These are phyloP conservation scores for Lipomyces chichibuensis DNA, from an alignment of 805 yeast genomes.

Conservation along the genomic window DNA sequence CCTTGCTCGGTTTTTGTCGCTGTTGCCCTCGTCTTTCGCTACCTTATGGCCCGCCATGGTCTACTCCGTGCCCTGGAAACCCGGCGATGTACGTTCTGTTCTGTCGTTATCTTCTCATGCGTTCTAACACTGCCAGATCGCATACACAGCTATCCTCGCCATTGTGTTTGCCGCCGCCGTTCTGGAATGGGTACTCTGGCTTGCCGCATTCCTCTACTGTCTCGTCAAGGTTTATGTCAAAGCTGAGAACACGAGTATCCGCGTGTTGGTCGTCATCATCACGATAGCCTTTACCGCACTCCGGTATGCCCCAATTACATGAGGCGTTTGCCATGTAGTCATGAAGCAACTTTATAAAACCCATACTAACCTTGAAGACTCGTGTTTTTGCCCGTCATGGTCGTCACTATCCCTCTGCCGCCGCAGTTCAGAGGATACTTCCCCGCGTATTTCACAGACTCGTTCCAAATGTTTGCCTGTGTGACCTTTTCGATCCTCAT, in stretches of 20 bases:
- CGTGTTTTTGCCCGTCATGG: conserved; percentile 26
- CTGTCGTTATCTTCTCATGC: neutral
- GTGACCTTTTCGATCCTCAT: conserved; percentile 21
- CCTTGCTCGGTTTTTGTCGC: neutral
- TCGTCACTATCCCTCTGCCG: conserved; percentile 30
- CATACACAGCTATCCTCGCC: conserved; percentile 22
- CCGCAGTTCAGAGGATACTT: conserved; percentile 21
- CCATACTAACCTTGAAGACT: conserved; percentile 2
- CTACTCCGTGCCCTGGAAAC: neutral
- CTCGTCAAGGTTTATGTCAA: conserved; percentile 24
- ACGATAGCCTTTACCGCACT: conserved; percentile 15
- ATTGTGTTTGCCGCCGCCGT: conserved; percentile 25
- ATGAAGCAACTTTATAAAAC: neutral
- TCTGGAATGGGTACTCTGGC: conserved; percentile 33
- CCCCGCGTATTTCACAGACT: conserved; percentile 4
- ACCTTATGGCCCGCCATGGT: neutral
- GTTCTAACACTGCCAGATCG: conserved; percentile 11
- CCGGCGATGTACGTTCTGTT: neutral
- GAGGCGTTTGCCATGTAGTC: neutral
- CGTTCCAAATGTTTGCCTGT: conserved; percentile 25
- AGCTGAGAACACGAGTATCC: conserved; percentile 23
- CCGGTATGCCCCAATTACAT: conserved; percentile 7
- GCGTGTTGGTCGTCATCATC: conserved; percentile 18
- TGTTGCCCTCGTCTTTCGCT: neutral
- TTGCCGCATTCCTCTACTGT: conserved; percentile 29